Conservation (phyloP, 1,139 yeast genomes). For the Debaryomyces singareniensis region DNA sequence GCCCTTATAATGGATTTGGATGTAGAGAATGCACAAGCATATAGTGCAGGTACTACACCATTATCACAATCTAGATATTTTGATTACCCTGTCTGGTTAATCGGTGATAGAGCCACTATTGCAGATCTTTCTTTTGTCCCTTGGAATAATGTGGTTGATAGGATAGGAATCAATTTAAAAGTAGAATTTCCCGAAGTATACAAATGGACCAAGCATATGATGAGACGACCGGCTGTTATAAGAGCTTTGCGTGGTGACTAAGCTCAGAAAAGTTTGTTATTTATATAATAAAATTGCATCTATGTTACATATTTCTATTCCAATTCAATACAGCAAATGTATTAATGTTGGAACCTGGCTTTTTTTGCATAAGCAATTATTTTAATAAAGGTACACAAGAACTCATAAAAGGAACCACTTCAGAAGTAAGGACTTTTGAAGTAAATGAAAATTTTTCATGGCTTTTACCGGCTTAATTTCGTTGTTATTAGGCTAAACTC, state of each 20-base stretch:
- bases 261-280: no score
- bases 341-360: neutral
- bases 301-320: no score
- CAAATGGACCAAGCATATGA: constrained; percentile 91
- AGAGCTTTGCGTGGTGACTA: constrained; percentile 67
- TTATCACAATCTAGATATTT: constrained; percentile 79
- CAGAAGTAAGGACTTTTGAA: no score
- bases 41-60: constrained; percentile 85
- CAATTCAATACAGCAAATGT: neutral
- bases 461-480: no score
- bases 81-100: constrained; percentile 93
- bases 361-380: no score
- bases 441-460: no score
- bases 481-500: no score
- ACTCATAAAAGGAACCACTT: no score
- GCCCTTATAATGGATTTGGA: constrained; percentile 87
- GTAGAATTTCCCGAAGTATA: constrained; percentile 92
- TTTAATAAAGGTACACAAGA: no score
- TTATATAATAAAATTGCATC: no score
- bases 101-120: constrained; percentile 82
- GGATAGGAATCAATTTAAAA: constrained; percentile 83
- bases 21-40: constrained; percentile 82
- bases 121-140: constrained; percentile 93
- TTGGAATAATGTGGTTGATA: constrained; percentile 93
- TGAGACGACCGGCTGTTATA: constrained; percentile 81